These are phyloP conservation scores for Pseudogymnoascus sp. DNA, from an alignment of 2,329 filamentous ascomycete species.

Conservation along the genomic window DNA sequence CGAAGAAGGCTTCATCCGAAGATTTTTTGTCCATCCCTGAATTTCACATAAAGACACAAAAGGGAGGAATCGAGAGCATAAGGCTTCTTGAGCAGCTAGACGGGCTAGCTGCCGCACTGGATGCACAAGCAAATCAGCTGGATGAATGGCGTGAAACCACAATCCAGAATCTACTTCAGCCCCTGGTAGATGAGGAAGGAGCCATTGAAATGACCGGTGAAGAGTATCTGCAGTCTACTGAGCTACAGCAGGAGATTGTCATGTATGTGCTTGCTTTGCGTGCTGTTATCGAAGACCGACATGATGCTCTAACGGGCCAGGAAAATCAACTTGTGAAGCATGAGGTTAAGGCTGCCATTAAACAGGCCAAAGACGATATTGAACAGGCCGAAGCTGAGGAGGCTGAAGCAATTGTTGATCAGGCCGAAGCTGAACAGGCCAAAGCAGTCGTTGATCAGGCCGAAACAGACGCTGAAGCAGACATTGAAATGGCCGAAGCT, in stretches of 20 bases:
- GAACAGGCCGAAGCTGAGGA: not conserved
- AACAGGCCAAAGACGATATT: not conserved
- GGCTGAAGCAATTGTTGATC: constrained; percentile 12
- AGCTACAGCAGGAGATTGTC: constrained; percentile 80
- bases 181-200: constrained; percentile 77
- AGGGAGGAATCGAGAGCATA: constrained; percentile 65
- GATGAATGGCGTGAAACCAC: constrained; percentile 69
- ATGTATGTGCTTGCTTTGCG: constrained; percentile 75
- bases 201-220: constrained; percentile 72
- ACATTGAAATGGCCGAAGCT: not conserved
- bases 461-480: constrained; percentile 17
- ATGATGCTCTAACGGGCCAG: constrained; percentile 67
- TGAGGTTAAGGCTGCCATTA: constrained; percentile 48
- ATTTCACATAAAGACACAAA: constrained; percentile 43
- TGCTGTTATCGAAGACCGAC: constrained; percentile 69
- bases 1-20: constrained; percentile 42
- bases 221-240: constrained; percentile 82
- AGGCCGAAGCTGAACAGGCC: not conserved
- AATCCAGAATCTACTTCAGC: constrained; percentile 61
- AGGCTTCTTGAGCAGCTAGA: constrained; percentile 59
- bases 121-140: constrained; percentile 63
- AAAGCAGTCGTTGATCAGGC: constrained; percentile 11
- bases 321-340: constrained; percentile 66
- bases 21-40: constrained; percentile 56
- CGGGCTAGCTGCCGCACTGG: constrained; percentile 55